Percentiles rank a stretch among this genome's conserved stretches.
Evolutionary conservation across 768 basidiomycete species (phyloP).

Genomic region (Artomyces pyxidatus): DNA sequence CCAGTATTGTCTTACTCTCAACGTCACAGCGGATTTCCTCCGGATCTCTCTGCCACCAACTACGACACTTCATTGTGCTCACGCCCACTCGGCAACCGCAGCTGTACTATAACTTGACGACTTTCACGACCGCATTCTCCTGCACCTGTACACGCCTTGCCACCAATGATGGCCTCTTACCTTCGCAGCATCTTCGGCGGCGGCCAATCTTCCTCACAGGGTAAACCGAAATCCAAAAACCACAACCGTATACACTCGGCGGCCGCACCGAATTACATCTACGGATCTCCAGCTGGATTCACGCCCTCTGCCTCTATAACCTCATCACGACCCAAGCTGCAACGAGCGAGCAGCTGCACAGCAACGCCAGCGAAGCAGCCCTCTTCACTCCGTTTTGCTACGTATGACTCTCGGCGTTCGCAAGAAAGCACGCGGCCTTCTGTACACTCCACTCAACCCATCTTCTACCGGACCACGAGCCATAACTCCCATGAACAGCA

Average conservation of each 20-base stretch:
- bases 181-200: conserved; percentile 40
- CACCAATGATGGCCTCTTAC: conserved; percentile 37
- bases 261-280: conserved; percentile 22
- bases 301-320: conserved; percentile 7
- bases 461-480: conserved; percentile 5
- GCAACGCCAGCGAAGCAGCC: conserved; percentile 11
- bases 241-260: conserved; percentile 36
- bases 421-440: conserved; percentile 11
- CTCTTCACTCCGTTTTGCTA: conserved; percentile 15
- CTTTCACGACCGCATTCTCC: neutral
- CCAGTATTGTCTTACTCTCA: neutral
- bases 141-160: neutral
- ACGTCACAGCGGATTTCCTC: conserved; percentile 4
- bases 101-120: neutral
- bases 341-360: conserved; percentile 8
- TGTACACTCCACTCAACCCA: neutral
- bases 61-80: neutral
- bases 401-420: conserved; percentile 15
- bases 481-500: conserved; percentile 4
- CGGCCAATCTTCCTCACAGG: conserved; percentile 15
- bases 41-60: neutral
- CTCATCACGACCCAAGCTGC: conserved; percentile 8
- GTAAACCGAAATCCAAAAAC: conserved; percentile 28
- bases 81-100: neutral
- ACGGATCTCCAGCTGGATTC: conserved; percentile 11